Percentiles rank a stretch among this genome's conserved stretches.
Evolutionary conservation across 2,329 filamentous ascomycete genomes (phyloP).

Genomic region (Venturiaceae sp.): DNA sequence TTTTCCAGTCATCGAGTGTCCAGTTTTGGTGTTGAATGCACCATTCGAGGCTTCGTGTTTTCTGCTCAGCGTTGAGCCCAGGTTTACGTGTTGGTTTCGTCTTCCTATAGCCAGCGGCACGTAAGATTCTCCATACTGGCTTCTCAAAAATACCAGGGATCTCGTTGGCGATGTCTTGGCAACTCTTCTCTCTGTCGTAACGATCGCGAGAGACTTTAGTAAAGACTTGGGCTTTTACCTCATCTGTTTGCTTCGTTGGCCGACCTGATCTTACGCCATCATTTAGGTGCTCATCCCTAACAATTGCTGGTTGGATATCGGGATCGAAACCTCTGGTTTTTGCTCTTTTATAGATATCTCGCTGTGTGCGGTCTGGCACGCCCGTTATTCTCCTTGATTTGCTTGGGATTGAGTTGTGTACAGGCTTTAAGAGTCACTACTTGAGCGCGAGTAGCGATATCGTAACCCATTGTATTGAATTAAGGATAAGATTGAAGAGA

Average conservation of each 20-base stretch:
- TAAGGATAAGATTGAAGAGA: too few species aligned
- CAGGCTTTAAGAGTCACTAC: too few species aligned
- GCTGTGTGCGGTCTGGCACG: neutral
- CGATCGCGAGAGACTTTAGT: neutral
- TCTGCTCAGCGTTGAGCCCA: neutral
- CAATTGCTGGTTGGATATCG: neutral
- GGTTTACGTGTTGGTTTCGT: neutral
- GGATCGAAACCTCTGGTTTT: neutral
- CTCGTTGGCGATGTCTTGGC: neutral
- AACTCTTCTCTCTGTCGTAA: neutral
- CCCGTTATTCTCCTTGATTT: too few species aligned
- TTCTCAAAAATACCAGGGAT: neutral
- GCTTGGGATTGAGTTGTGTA: too few species aligned
- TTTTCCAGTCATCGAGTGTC: neutral
- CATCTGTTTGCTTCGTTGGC: neutral
- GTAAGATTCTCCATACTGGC: neutral
- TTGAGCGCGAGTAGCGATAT: too few species aligned
- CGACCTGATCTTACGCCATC: neutral
- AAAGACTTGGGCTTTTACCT: neutral
- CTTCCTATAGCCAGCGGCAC: neutral
- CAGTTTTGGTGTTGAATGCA: neutral
- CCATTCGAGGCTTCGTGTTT: neutral
- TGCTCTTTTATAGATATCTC: neutral
- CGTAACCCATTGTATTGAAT: too few species aligned
- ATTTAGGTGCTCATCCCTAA: too few species aligned